A percentile compares a stretch with the other conserved stretches of the same genome.
Conservation (phyloP, 805 yeast genomes). For the Saturnispora sekii region DNA sequence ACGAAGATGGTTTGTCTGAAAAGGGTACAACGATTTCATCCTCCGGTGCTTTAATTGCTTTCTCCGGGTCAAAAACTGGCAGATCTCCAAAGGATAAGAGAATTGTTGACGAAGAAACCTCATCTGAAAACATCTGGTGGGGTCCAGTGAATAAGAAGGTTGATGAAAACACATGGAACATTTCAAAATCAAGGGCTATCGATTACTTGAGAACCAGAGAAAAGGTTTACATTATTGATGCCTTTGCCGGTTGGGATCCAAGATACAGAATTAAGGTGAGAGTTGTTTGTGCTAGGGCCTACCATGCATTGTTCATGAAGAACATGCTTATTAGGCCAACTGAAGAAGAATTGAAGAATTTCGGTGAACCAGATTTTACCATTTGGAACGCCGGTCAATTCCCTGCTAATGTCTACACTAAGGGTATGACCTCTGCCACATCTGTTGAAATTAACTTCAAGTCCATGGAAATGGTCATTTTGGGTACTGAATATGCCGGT, state of each 20-base stretch:
- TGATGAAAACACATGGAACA: constrained; percentile 88
- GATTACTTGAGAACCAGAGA: constrained; percentile 95
- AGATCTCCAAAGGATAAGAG: constrained; percentile 98
- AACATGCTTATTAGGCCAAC: constrained; percentile 97
- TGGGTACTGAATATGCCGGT: constrained; percentile 99
- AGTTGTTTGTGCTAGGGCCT: constrained; percentile 95
- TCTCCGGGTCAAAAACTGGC: constrained; percentile 93
- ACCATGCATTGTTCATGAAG: constrained; percentile 96
- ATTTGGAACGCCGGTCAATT: constrained; percentile 98
- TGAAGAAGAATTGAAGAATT: constrained; percentile 72
- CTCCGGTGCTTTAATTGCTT: constrained; percentile 92
- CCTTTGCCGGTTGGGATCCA: constrained; percentile 99
- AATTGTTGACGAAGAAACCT: constrained; percentile 88
- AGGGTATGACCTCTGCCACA: constrained; percentile 95
- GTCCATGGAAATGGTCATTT: constrained; percentile 96
- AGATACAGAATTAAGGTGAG: constrained; percentile 92
- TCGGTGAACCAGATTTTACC: constrained; percentile 97
- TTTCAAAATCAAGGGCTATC: constrained; percentile 91
- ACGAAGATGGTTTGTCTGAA: constrained; percentile 90
- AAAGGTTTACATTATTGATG: constrained; percentile 89
- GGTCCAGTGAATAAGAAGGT: constrained; percentile 97
- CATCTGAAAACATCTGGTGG: constrained; percentile 91
- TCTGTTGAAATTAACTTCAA: constrained; percentile 95
- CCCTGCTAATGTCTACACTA: constrained; percentile 94
- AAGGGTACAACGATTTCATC: constrained; percentile 85